Evolutionary conservation across 208 protist species (phyloP).

Genomic region (Lotmaria passim): DNA sequence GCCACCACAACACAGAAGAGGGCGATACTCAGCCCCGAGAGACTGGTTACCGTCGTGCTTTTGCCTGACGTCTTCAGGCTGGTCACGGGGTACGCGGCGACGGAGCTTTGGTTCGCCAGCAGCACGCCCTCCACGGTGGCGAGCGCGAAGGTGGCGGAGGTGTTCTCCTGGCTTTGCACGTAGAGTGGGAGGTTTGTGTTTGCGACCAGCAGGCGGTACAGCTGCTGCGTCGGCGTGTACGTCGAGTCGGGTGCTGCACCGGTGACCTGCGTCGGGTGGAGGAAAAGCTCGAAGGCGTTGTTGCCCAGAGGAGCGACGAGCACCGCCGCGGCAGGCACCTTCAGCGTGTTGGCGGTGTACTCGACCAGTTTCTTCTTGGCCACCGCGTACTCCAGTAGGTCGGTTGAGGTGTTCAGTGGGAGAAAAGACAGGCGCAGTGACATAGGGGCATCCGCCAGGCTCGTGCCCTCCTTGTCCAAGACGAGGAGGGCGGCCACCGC

Average conservation of each 20-base stretch:
- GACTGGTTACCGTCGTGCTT: conserved; percentile 2
- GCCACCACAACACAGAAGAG: conserved; percentile 64
- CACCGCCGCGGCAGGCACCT: conserved; percentile 25
- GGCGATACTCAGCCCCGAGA: conserved; percentile 41
- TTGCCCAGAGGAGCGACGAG: conserved; percentile 30
- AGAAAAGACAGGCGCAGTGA: conserved; percentile 46
- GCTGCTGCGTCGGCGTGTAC: conserved; percentile 29
- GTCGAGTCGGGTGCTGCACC: conserved; percentile 34
- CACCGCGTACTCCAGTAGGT: conserved; percentile 33
- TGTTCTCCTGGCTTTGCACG: conserved; percentile 29
- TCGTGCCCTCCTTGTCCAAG: conserved; percentile 36
- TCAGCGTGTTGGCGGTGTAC: conserved; percentile 19
- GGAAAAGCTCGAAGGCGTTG: conserved; percentile 28
- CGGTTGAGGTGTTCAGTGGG: conserved; percentile 39
- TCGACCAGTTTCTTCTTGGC: conserved; percentile 15
- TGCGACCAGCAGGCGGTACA: conserved; percentile 33
- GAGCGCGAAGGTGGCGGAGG: conserved; percentile 47
- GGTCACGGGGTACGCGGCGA: conserved; percentile 29
- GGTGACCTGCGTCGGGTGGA: conserved; percentile 37
- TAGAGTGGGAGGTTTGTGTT: conserved; percentile 39
- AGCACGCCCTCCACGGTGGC: conserved; percentile 47
- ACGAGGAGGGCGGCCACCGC: conserved; percentile 58
- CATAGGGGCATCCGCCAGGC: conserved; percentile 31
- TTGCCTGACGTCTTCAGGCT: conserved; percentile 24
- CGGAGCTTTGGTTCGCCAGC: conserved; percentile 39